Conservation (phyloP, 1,139 yeast species). For the Pichia inconspicua region DNA sequence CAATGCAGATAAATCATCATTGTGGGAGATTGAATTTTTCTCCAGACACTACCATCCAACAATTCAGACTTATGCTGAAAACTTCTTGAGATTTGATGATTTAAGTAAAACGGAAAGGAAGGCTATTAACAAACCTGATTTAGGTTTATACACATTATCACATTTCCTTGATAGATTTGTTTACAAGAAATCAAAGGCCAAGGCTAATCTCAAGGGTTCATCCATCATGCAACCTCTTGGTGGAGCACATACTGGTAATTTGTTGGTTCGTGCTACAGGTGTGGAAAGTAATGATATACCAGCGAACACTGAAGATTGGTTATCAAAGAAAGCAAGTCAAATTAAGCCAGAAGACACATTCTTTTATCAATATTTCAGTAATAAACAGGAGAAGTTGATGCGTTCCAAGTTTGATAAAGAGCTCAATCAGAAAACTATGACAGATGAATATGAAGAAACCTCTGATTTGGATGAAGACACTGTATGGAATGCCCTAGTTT, state of each 20-base stretch:
- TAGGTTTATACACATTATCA: slow-evolving; percentile 76
- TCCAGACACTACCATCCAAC: slow-evolving; percentile 88
- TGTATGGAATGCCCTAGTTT: slow-evolving; percentile 84
- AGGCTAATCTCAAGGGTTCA: slow-evolving; percentile 63
- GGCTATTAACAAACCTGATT: slow-evolving; percentile 64
- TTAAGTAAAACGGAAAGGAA: slow-evolving; percentile 36
- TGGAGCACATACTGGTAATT: slow-evolving; percentile 73
- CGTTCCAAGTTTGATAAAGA: slow-evolving; percentile 31
- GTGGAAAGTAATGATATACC: slow-evolving; percentile 40
- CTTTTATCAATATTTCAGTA: slow-evolving; percentile 79
- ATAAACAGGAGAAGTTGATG: slow-evolving; percentile 37
- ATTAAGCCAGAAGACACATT: slow-evolving; percentile 84
- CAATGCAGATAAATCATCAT: slow-evolving; percentile 66
- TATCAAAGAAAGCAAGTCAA: slow-evolving; percentile 51
- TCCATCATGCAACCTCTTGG: slow-evolving; percentile 98
- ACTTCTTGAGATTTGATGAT: slow-evolving; percentile 39
- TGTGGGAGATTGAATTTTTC: slow-evolving; percentile 82
- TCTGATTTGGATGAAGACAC: slow-evolving; percentile 67
- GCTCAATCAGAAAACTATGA: slow-evolving; percentile 27
- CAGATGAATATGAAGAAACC: slow-evolving; percentile 31
- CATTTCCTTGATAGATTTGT: slow-evolving; percentile 95
- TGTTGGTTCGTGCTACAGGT: slow-evolving; percentile 59
- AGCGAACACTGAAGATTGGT: slow-evolving; percentile 80
- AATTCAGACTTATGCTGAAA: slow-evolving; percentile 69
- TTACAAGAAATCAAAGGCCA: slow-evolving; percentile 83